Base-by-base conservation (phyloP, 495 filamentous ascomycete genomes). In the Aspergillus homomorphus region DNA sequence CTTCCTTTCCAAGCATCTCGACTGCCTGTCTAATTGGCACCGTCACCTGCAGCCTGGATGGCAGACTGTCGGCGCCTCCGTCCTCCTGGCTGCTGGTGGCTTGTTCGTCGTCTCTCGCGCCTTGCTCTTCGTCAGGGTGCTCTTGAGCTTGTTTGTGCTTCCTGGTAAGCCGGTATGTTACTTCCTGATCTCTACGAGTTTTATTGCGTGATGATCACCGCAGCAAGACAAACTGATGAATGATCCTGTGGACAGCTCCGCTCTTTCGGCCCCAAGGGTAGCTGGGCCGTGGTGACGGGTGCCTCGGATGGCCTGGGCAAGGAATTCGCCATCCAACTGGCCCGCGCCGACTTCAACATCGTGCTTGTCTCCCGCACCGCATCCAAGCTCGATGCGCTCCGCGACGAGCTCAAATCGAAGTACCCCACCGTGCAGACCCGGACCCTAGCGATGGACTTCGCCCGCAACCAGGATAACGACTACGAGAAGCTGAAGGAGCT, bases 241-340 rank as follows among this genome's bases (percentile, higher is more conserved):
- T 43, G 50, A 42, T 24, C 18, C 23, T 51, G 16, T 12, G 28
- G 49, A 15, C 61, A 98, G 94, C 87, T 99, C 55, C 85, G 83
- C 59, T 90, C 86, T 60, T 97, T 96, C 77, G 95, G 92, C 62
- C 88, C 87, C 60, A 91, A 90, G 65, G 92, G 92, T 58, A 92
- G 86, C 66, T 99, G 92, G 91, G 94, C 91, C 20, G 82, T 99
- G 45, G 82, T 99, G 20, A 98, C 95, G 48, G 95, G 95, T 62
- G 94, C 95, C 56, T 96, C 91, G 14, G 94, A 98, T 77, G 95
- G 95, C 61, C 84, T 99, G 54, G 95, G 95, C 66, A 97, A 96
- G 78, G 94, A 98, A 79, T 99, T 89, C 69, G 89, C 93, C 48
- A 78, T 89, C 56, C 91, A 96, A 69, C 85, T 98, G 55, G 91